Percentiles rank a stretch among this genome's conserved stretches.
These are phyloP conservation scores for Rhododendron simsii DNA, from an alignment of 148 eudicot species.

Conservation along the genomic window DNA sequence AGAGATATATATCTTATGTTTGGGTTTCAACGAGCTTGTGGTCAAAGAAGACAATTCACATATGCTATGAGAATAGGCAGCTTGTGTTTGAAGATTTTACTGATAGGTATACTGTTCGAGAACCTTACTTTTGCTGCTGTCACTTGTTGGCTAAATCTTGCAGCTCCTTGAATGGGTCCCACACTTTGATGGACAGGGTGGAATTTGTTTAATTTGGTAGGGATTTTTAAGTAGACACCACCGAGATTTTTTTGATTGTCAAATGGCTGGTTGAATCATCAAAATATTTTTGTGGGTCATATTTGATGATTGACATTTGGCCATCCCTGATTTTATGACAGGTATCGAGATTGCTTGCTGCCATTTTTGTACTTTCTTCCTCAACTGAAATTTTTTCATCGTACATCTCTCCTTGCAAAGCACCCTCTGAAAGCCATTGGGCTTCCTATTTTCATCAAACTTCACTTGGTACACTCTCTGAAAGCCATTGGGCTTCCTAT, in stretches of 20 bases:
- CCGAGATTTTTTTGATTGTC: neutral
- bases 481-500: constrained; percentile 69
- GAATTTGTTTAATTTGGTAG: no score
- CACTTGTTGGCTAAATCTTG: neutral
- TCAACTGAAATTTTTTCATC: constrained; percentile 28
- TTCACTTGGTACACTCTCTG: constrained; percentile 58
- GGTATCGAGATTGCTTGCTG: constrained; percentile 82
- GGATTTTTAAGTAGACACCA: neutral
- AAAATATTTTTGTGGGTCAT: neutral
- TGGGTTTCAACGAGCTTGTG: neutral
- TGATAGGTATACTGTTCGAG: neutral
- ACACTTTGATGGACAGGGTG: neutral
- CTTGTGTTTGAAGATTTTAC: neutral
- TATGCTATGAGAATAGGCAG: neutral
- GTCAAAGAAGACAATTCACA: neutral
- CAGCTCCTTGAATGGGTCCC: neutral
- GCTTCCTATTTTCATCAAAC: constrained; percentile 94
- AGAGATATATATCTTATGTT: neutral
- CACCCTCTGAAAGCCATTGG: constrained; percentile 50
- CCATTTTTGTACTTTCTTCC: constrained; percentile 51
- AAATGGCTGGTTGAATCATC: neutral
- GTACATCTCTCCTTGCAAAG: constrained; percentile 25
- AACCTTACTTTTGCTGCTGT: neutral
- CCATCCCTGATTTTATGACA: constrained; percentile 25
- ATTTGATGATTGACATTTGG: neutral